Conservation (phyloP, 305 asterid genomes). For the Caryopteris hybrid region DNA sequence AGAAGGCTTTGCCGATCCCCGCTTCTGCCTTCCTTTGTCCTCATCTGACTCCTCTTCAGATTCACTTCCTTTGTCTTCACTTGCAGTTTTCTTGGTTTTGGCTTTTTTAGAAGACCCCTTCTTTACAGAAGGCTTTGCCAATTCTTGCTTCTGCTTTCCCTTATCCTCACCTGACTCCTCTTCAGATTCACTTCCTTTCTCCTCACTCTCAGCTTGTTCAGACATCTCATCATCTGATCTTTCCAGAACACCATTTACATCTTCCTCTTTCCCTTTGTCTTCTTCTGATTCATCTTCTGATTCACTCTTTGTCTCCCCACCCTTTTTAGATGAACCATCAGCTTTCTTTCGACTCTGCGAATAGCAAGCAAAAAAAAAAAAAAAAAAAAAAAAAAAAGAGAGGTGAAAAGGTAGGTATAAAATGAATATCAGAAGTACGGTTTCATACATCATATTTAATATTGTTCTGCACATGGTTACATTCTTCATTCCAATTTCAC, state of each 20-base stretch:
- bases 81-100: conserved; percentile 32
- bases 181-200: conserved; percentile 44
- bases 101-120: conserved; percentile 33
- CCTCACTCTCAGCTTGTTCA: conserved; percentile 57
- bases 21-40: conserved; percentile 28
- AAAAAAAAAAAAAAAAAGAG: conserved; percentile 2
- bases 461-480: neutral
- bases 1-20: conserved; percentile 28
- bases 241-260: conserved; percentile 37
- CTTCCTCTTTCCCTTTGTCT: conserved; percentile 48
- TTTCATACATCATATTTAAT: neutral
- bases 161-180: conserved; percentile 38
- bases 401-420: neutral
- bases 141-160: conserved; percentile 32
- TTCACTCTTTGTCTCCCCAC: conserved; percentile 43
- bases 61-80: conserved; percentile 31
- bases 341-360: conserved; percentile 51
- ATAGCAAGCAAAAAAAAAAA: conserved; percentile 10
- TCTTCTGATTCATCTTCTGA: conserved; percentile 62
- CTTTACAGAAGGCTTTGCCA: conserved; percentile 33
- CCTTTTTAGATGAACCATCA: conserved; percentile 43
- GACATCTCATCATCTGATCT: conserved; percentile 66
- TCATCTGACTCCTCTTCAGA: conserved; percentile 35
- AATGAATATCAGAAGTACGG: neutral
- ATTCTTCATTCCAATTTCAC: conserved; percentile 5